Base-by-base conservation (phyloP, 2,329 filamentous ascomycete species). In the Diaporthe sp. region DNA sequence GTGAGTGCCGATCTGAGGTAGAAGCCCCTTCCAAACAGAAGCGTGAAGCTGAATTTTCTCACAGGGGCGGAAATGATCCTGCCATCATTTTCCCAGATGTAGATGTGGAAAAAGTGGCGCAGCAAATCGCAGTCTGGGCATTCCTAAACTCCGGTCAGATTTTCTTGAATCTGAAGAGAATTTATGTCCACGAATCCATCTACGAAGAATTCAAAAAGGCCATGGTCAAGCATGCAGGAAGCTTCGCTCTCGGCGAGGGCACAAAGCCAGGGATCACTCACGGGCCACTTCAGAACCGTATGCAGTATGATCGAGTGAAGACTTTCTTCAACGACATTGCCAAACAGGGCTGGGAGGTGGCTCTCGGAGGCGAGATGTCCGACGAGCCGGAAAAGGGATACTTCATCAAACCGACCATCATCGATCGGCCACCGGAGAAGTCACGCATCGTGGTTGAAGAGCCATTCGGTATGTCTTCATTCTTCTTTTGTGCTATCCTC, bases 91-190 rank as follows among this genome's bases (percentile, higher is more conserved):
- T 83, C 75, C 80, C 83, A 0, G 86, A 88, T 76, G 85, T 88
- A 2, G 85, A 88, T 68, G 79, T 89, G 9, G 47, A 63, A 3
- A 61, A 37, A 5, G 42, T 49, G 3, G 37, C 49, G 17, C 34
- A 42, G 25, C 15, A 81, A 79, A 78, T 90, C 22, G 88, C 88
- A n/a, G 84, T 86, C 76, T 85, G 87, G 9, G 86, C 88, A 4
- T 91, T 92, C 82, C 84, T 90, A 74, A 91, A 92, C 84, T 87
- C 87, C 3, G 90, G 90, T 8, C 89, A 92, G 80, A 84, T 89
- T 71, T 91, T 89, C 80, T 84, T 90, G 53, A 85, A 86, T 53
- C 86, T 84, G 51, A 90, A 90, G 81, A 85, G 89, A 13, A 85
- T 90, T 76, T 90, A 89, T 81, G 87, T 90, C 67, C 89, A 91